Conservation (phyloP, 306 rosid genomes). For the Mimosa bimucronata region DNA sequence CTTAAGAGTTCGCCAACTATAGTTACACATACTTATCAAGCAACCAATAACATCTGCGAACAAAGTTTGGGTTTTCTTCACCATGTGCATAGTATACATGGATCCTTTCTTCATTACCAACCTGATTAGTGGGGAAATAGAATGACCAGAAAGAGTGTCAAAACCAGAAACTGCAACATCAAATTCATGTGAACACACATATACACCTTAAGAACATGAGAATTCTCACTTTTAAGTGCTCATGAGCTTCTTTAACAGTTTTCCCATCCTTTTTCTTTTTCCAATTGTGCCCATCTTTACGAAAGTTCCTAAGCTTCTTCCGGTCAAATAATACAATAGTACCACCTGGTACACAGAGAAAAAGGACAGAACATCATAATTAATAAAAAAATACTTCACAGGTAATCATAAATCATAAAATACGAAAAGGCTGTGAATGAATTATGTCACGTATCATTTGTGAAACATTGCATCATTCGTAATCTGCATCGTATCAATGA, state of each 20-base stretch:
- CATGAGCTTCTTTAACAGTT: slow-evolving; percentile 98
- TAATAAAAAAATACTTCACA: neutral
- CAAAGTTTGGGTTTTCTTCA: slow-evolving; percentile 74
- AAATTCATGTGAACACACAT: slow-evolving; percentile 15
- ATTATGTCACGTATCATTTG: slow-evolving; percentile 8
- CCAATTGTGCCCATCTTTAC: slow-evolving; percentile 98
- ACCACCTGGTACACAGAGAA: slow-evolving; percentile 71
- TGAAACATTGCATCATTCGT: slow-evolving; percentile 17
- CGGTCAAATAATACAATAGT: slow-evolving; percentile 82
- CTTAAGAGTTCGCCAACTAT: slow-evolving; percentile 33
- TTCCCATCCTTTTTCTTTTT: slow-evolving; percentile 97
- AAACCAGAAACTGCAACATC: slow-evolving; percentile 13
- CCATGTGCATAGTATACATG: slow-evolving; percentile 98
- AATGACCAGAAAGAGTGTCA: slow-evolving; percentile 32
- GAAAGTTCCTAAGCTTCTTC: slow-evolving; percentile 90
- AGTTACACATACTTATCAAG: slow-evolving; percentile 85
- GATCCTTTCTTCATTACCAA: slow-evolving; percentile 95
- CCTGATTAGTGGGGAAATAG: slow-evolving; percentile 52
- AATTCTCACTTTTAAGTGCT: slow-evolving; percentile 89
- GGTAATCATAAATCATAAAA: slow-evolving; percentile 3
- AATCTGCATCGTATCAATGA: neutral
- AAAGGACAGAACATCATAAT: slow-evolving; percentile 25
- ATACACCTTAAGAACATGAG: slow-evolving; percentile 31
- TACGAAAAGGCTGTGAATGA: slow-evolving; percentile 27
- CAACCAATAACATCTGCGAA: slow-evolving; percentile 95